These are phyloP conservation scores for Cercospora nicotianae DNA, from an alignment of 2,329 filamentous ascomycete genomes.

Conservation along the genomic window DNA sequence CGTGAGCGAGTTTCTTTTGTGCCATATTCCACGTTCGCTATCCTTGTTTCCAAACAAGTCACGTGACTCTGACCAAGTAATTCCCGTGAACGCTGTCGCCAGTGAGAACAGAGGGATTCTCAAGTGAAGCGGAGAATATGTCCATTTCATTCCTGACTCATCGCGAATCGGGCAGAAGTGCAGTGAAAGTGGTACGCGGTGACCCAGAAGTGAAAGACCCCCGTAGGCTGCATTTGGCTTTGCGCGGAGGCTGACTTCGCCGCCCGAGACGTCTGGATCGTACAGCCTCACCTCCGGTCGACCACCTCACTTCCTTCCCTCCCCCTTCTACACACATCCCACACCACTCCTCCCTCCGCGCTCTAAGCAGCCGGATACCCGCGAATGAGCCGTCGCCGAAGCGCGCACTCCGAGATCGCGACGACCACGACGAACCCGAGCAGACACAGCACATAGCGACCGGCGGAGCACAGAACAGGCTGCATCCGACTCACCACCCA, in stretches of 20 bases:
- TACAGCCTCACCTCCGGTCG: constrained; percentile 2
- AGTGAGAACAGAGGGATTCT: neutral
- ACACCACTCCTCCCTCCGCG: constrained; percentile 12
- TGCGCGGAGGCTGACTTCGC: constrained; percentile 3
- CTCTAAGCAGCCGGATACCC: constrained; percentile 18
- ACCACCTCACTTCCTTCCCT: neutral
- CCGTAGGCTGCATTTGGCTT: constrained; percentile 3
- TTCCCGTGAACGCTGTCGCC: neutral
- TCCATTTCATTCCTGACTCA: neutral
- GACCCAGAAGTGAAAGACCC: neutral
- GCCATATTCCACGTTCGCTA: neutral
- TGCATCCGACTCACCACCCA: constrained; percentile 13
- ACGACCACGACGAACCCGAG: constrained; percentile 12
- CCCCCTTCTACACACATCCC: neutral
- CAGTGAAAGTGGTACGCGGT: neutral
- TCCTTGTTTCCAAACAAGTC: neutral
- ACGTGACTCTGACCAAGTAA: neutral
- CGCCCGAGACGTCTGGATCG: constrained; percentile 1
- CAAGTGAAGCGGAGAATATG: neutral
- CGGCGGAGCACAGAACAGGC: constrained; percentile 11
- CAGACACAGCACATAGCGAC: constrained; percentile 1
- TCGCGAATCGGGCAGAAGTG: neutral
- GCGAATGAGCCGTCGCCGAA: constrained; percentile 10
- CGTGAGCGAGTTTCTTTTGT: constrained; percentile 17
- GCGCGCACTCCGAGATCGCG: constrained; percentile 11